A percentile compares a stretch with the other conserved stretches of the same genome.
Conservation (phyloP, 2,329 filamentous ascomycete genomes). For the Clarireedia hainanense region DNA sequence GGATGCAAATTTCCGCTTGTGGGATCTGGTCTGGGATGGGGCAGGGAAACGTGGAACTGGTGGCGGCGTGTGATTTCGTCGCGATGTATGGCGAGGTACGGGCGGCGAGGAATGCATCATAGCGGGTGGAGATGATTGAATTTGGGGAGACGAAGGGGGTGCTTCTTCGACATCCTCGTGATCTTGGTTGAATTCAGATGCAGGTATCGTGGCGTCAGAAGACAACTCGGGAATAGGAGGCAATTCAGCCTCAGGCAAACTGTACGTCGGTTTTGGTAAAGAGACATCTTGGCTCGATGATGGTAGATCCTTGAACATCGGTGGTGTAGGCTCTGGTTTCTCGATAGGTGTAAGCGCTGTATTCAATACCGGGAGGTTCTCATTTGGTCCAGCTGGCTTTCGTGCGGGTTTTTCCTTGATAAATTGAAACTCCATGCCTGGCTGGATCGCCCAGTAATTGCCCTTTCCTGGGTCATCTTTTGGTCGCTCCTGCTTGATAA, state of each 20-base stretch:
- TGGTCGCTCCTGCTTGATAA: slow-evolving; percentile 88
- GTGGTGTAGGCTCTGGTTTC: slow-evolving; percentile 18
- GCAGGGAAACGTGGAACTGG: slow-evolving; percentile 52
- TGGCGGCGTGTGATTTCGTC: slow-evolving; percentile 67
- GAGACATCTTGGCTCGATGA: slow-evolving; percentile 22
- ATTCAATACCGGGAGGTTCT: slow-evolving; percentile 36
- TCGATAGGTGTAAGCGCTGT: slow-evolving; percentile 17
- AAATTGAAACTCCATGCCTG: slow-evolving; percentile 84
- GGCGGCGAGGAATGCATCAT: slow-evolving; percentile 89
- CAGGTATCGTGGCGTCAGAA: slow-evolving; percentile 69
- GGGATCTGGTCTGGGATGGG: slow-evolving; percentile 56
- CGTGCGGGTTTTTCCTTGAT: slow-evolving; percentile 74
- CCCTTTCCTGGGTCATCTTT: slow-evolving; percentile 98
- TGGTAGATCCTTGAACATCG: slow-evolving; percentile 21
- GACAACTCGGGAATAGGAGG: slow-evolving; percentile 47
- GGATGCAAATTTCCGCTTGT: slow-evolving; percentile 69
- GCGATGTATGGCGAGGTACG: slow-evolving; percentile 49
- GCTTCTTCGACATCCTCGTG: slow-evolving; percentile 36
- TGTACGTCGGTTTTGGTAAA: slow-evolving; percentile 16
- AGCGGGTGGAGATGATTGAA: slow-evolving; percentile 63
- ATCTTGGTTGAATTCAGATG: slow-evolving; percentile 56
- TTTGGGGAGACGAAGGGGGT: slow-evolving; percentile 32
- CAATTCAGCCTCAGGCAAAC: slow-evolving; percentile 17
- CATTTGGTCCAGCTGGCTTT: slow-evolving; percentile 47
- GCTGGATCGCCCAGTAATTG: slow-evolving; percentile 91